Evolutionary conservation across 305 asterid species (phyloP).

Genomic region (Withania somnifera): DNA sequence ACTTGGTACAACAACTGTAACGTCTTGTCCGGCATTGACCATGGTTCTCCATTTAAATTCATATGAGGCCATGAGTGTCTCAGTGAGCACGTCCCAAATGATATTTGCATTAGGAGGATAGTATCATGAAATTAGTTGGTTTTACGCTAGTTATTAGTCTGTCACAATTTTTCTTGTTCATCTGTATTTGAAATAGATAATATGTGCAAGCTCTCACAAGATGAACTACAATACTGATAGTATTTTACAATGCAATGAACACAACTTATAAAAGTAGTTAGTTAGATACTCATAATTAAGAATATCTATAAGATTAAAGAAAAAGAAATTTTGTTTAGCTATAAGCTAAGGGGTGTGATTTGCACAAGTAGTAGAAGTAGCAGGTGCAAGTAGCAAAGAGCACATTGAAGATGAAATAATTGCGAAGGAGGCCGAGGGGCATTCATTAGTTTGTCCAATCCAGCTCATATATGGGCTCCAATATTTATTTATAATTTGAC

Average conservation of each 20-base stretch:
- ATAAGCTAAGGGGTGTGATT: not conserved
- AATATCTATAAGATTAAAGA: not conserved
- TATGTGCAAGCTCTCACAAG: accelerated
- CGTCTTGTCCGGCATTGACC: not conserved
- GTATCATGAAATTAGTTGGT: not conserved
- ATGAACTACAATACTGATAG: not conserved
- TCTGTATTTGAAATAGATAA: not conserved
- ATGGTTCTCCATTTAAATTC: not conserved
- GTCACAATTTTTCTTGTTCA: not conserved
- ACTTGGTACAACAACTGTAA: not conserved
- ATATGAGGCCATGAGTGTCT: not conserved
- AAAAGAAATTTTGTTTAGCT: not conserved
- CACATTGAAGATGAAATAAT: constrained; percentile 1
- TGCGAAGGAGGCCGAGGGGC: constrained; percentile 4
- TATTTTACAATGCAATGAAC: not conserved
- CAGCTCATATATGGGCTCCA: constrained; percentile 9
- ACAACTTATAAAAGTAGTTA: not conserved
- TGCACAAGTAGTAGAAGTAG: not conserved
- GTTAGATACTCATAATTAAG: not conserved
- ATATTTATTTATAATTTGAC: constrained; percentile 8
- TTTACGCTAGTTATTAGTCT: not conserved
- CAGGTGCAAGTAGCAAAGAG: constrained; percentile 1
- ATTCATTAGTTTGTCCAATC: constrained; percentile 7
- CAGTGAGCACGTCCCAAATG: not conserved
- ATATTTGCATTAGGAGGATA: not conserved